phyloP scores from a whole-genome alignment of 306 rosid genomes.

The Fragaria nilgerrensis region DNA sequence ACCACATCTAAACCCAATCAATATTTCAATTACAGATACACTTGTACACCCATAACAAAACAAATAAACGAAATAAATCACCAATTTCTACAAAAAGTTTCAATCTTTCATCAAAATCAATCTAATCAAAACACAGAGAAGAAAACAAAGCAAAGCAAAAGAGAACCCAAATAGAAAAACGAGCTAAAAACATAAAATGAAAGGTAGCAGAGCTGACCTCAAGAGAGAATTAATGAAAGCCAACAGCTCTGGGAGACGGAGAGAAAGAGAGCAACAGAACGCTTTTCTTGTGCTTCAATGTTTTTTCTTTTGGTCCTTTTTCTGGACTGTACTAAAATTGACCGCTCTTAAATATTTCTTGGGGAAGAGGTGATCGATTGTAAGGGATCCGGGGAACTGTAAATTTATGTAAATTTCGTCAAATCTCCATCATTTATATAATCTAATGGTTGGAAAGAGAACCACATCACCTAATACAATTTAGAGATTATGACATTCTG shows the following conservation, averaged over 20 bases:
- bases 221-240: slow-evolving; percentile 5
- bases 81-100: not conserved
- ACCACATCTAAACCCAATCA: not conserved
- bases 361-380: slow-evolving; percentile 2
- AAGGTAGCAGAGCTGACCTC: not conserved
- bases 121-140: not conserved
- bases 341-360: not conserved
- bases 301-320: not conserved
- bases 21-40: not conserved
- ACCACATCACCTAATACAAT: no score
- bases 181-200: not conserved
- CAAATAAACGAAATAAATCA: not conserved
- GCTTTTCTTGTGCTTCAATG: slow-evolving; percentile 6
- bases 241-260: not conserved
- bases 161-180: not conserved
- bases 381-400: no score
- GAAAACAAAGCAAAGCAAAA: not conserved
- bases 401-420: no score
- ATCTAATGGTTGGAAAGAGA: no score
- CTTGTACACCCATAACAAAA: not conserved
- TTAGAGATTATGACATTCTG: no score
- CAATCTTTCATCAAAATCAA: not conserved
- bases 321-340: not conserved
- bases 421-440: no score
- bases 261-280: not conserved